A percentile compares a stretch with the other conserved stretches of the same genome.
Conservation (phyloP, 73 alveolate genomes). For the Stentor roeselii region DNA sequence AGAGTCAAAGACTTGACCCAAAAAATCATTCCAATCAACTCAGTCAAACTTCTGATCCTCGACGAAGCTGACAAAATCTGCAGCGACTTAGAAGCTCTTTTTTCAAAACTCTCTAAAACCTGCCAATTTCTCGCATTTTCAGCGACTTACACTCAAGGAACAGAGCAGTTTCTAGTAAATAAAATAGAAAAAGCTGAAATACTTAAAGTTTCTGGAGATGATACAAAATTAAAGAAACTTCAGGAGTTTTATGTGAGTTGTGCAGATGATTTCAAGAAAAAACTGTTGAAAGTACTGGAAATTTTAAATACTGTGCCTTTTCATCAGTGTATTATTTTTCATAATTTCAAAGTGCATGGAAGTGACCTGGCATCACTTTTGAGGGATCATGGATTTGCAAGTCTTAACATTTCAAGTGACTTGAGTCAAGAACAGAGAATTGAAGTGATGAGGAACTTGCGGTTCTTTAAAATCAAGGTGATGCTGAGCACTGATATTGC, state of each 20-base stretch:
- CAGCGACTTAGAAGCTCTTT: not conserved
- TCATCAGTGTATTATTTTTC: constrained; percentile 21
- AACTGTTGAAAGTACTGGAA: not conserved
- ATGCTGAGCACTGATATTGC: constrained; percentile 89
- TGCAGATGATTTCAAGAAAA: not conserved
- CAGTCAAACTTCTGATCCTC: constrained; percentile 34
- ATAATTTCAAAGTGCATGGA: constrained; percentile 11
- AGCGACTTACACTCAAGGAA: not conserved
- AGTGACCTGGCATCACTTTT: constrained; percentile 69
- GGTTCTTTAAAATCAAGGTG: constrained; percentile 43
- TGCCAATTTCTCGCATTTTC: not conserved
- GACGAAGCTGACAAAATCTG: constrained; percentile 39
- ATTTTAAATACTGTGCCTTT: constrained; percentile 2
- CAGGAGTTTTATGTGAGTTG: not conserved
- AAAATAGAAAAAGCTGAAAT: not conserved
- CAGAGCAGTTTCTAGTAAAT: not conserved
- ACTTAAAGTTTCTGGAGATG: not conserved
- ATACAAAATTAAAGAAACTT: not conserved
- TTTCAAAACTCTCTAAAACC: not conserved
- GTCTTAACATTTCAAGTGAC: constrained; percentile 69
- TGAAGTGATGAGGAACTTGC: constrained; percentile 37
- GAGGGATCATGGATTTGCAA: constrained; percentile 56
- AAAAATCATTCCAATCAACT: not conserved
- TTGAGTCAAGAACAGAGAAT: constrained; percentile 91
- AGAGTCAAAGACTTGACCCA: constrained; percentile 34